Conservation (phyloP, 2,329 filamentous ascomycete genomes). For the Ascomycota sp. region DNA sequence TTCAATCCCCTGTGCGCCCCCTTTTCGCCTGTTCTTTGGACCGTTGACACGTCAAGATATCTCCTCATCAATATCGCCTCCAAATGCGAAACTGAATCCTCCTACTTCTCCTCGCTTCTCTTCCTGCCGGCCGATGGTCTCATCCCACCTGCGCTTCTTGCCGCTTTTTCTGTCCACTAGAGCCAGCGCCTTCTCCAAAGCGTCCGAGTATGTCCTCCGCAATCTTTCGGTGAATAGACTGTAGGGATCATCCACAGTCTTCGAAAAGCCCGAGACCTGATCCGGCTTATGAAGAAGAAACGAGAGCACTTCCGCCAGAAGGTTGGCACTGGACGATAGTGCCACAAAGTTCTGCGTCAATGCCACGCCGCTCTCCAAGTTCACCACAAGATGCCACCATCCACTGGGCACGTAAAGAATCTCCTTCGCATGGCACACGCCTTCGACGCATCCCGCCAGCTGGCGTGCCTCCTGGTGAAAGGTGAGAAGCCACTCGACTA, state of each 20-base stretch:
- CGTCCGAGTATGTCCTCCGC: slow-evolving; percentile 36
- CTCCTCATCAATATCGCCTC: slow-evolving; percentile 24
- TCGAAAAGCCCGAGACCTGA: slow-evolving; percentile 71
- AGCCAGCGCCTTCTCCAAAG: slow-evolving; percentile 44
- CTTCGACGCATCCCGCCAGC: slow-evolving; percentile 62
- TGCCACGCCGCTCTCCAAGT: slow-evolving; percentile 66
- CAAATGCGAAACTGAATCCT: slow-evolving; percentile 36
- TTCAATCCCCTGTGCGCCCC: too few species aligned
- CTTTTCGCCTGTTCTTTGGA: too few species aligned
- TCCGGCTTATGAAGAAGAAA: slow-evolving; percentile 69
- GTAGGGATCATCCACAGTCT: slow-evolving; percentile 51
- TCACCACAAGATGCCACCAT: slow-evolving; percentile 95
- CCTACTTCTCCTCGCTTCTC: slow-evolving; percentile 13
- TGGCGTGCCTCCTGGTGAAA: slow-evolving; percentile 71
- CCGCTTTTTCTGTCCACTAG: slow-evolving; percentile 42
- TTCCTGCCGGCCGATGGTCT: slow-evolving; percentile 32
- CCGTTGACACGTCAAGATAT: neutral
- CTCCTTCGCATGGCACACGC: slow-evolving; percentile 66
- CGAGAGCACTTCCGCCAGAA: slow-evolving; percentile 53
- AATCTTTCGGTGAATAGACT: slow-evolving; percentile 54
- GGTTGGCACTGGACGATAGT: slow-evolving; percentile 25
- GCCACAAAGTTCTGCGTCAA: slow-evolving; percentile 95
- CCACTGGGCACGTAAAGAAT: slow-evolving; percentile 82
- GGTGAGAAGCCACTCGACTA: slow-evolving; percentile 85
- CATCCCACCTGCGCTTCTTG: slow-evolving; percentile 75